These are phyloP conservation scores for Chaetothyriales sp. DNA, from an alignment of 2,329 filamentous ascomycete species.

Conservation along the genomic window DNA sequence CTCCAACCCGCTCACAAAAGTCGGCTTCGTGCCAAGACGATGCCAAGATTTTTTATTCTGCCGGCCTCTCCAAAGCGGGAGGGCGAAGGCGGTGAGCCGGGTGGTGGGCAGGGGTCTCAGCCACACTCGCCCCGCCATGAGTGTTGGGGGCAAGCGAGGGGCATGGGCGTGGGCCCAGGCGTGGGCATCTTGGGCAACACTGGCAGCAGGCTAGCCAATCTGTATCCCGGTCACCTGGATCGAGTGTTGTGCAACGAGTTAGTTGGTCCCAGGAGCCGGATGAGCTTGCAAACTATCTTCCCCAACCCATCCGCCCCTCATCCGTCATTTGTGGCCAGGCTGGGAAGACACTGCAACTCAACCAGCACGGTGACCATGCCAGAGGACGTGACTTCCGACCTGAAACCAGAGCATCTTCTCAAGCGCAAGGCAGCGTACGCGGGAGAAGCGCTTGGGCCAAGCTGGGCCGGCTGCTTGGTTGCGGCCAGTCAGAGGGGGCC, in stretches of 20 bases:
- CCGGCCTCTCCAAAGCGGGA: background rate
- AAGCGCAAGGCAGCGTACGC: background rate
- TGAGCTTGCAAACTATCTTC: no score
- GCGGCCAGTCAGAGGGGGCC: background rate
- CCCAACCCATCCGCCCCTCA: no score
- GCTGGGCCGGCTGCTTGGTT: background rate
- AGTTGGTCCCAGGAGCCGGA: no score
- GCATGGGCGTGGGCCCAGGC: no score
- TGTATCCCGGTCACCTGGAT: background rate
- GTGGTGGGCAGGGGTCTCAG: background rate
- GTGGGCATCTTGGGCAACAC: background rate
- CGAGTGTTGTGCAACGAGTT: no score
- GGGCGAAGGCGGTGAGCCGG: background rate
- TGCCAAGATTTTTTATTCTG: background rate
- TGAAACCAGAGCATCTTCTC: background rate
- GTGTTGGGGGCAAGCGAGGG: background rate
- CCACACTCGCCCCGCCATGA: no score
- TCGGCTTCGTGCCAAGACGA: background rate
- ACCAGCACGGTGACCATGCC: no score
- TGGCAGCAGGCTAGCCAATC: background rate
- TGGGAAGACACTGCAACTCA: no score
- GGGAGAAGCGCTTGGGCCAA: background rate
- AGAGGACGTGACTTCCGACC: background rate
- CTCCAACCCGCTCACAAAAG: background rate
- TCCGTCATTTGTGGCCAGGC: no score